Evolutionary conservation across 2,329 filamentous ascomycete genomes (phyloP).

Genomic region (Cercospora sp.): DNA sequence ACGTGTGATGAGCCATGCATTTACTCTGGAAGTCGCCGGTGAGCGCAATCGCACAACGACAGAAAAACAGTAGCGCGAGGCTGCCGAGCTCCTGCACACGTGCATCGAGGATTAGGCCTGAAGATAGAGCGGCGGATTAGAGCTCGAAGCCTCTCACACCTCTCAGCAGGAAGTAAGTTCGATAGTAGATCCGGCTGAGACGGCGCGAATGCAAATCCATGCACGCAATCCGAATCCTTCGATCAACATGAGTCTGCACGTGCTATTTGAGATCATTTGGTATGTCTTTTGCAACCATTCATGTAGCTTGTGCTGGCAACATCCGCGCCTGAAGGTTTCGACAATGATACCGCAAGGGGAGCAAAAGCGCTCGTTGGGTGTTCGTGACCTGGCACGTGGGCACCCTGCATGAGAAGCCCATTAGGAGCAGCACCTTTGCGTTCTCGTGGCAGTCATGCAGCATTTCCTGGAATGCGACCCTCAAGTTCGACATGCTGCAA

Average conservation of each 20-base stretch:
- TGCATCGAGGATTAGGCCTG: not conserved
- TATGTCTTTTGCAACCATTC: not conserved
- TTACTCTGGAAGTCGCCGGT: not conserved
- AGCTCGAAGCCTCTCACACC: not conserved
- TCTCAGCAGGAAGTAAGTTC: constrained; percentile 8
- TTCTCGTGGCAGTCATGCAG: not conserved
- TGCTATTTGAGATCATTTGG: not conserved
- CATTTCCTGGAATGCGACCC: too few relatives aligned
- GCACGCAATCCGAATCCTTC: constrained; percentile 1
- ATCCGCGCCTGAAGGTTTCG: not conserved
- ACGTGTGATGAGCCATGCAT: constrained; percentile 2
- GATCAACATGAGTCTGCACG: not conserved
- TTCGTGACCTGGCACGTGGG: not conserved
- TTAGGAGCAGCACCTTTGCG: not conserved
- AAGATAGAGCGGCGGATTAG: not conserved
- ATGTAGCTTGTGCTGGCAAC: not conserved
- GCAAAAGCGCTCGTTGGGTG: not conserved
- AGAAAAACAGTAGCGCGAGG: not conserved
- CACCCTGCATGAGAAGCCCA: not conserved
- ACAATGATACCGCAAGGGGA: not conserved
- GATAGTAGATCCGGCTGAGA: constrained; percentile 13
- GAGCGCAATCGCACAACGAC: not conserved
- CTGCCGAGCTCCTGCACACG: not conserved
- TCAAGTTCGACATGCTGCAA: not conserved
- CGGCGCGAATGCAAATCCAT: constrained; percentile 1